Evolutionary conservation across 768 basidiomycete species (phyloP).

Genomic region (Auriscalpium vulgare): DNA sequence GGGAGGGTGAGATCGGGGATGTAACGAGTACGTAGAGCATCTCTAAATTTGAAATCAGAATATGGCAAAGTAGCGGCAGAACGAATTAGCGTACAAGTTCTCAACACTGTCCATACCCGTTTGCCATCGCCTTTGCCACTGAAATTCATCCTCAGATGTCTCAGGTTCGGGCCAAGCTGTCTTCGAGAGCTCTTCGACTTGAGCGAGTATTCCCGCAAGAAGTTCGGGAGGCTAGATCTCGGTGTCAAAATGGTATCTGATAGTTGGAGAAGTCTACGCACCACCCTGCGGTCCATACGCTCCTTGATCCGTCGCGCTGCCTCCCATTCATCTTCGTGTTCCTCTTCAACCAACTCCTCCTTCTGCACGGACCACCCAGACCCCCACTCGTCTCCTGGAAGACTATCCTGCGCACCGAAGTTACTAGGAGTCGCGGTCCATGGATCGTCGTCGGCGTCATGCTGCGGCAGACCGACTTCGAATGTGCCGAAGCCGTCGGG

Average conservation of each 20-base stretch:
- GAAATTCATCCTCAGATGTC: conserved; percentile 13
- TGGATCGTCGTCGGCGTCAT: conserved; percentile 25
- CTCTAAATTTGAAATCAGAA: conserved; percentile 23
- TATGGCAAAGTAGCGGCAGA: not conserved
- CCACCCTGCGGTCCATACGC: conserved; percentile 54
- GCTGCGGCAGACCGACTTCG: conserved; percentile 33
- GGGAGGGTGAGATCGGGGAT: conserved; percentile 46
- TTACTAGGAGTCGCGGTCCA: conserved; percentile 26
- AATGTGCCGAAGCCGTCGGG: conserved; percentile 55
- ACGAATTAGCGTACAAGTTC: conserved; percentile 45
- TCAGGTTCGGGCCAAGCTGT: conserved; percentile 42
- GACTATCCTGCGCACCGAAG: conserved; percentile 9
- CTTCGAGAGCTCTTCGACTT: conserved; percentile 42
- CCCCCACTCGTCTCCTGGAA: conserved; percentile 22
- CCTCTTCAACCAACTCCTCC: conserved; percentile 14
- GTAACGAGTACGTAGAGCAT: conserved; percentile 32
- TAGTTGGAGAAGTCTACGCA: conserved; percentile 29
- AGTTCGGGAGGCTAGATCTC: conserved; percentile 54
- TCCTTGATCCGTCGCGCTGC: conserved; percentile 48
- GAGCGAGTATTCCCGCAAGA: conserved; percentile 46
- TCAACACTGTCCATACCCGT: conserved; percentile 42
- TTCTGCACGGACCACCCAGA: conserved; percentile 21
- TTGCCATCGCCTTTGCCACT: conserved; percentile 28
- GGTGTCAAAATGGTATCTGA: conserved; percentile 6
- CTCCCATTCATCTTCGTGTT: conserved; percentile 60